A percentile compares a stretch with the other conserved stretches of the same genome.
Evolutionary conservation across 139 green algal species (phyloP).

Genomic region (Picochlorum sp.): DNA sequence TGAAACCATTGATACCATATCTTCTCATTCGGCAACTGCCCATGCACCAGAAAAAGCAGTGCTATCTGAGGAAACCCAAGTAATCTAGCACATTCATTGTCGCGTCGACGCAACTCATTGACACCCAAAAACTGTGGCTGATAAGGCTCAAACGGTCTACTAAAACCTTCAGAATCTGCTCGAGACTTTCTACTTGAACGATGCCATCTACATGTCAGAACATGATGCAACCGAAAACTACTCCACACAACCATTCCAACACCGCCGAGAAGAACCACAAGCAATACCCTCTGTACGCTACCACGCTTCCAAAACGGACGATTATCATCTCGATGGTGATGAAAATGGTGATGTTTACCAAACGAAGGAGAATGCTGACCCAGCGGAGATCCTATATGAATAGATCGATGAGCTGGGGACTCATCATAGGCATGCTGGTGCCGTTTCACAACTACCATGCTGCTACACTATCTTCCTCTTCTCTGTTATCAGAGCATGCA

Average conservation of each 20-base stretch:
- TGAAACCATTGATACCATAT: conserved; percentile 10
- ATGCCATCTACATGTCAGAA: too few relatives aligned
- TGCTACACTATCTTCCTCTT: background rate
- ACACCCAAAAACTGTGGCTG: background rate
- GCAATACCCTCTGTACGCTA: too few relatives aligned
- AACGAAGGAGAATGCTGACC: too few relatives aligned
- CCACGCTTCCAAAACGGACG: too few relatives aligned
- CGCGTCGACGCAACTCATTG: background rate
- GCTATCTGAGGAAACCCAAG: conserved; percentile 16
- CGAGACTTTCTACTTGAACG: background rate
- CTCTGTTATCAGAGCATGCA: background rate
- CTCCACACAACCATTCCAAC: too few relatives aligned
- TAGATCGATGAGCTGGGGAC: too few relatives aligned
- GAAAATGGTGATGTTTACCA: too few relatives aligned
- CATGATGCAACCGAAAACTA: too few relatives aligned
- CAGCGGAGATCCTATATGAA: too few relatives aligned
- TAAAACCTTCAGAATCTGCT: background rate
- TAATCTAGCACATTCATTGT: background rate
- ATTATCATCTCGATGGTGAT: too few relatives aligned
- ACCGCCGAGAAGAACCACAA: too few relatives aligned
- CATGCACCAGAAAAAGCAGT: conserved; percentile 26
- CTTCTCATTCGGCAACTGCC: conserved; percentile 17
- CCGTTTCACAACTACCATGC: background rate
- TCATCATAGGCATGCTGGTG: background rate
- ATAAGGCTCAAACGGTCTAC: background rate